These are phyloP conservation scores for Closterium sp. DNA, from an alignment of 139 green algal genomes.

Conservation along the genomic window DNA sequence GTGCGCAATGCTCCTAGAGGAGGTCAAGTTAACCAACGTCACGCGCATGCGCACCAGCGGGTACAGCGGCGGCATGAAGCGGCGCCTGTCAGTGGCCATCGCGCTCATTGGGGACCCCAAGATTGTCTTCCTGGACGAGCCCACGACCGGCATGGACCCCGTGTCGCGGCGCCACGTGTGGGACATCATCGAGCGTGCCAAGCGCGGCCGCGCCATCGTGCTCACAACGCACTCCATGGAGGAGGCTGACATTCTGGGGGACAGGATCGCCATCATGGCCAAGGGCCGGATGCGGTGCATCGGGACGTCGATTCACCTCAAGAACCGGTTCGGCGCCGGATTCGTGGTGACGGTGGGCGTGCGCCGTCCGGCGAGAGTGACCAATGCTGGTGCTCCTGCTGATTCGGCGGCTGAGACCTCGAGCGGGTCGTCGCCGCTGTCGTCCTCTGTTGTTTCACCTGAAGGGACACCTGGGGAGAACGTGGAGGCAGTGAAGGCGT, in stretches of 20 bases:
- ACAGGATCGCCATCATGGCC: slow-evolving; percentile 61
- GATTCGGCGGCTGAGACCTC: neutral
- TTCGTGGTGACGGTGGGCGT: neutral
- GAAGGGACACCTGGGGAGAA: neutral
- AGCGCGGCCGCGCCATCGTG: slow-evolving; percentile 51
- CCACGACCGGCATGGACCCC: slow-evolving; percentile 88
- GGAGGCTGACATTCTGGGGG: slow-evolving; percentile 61
- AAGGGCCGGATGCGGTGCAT: slow-evolving; percentile 54
- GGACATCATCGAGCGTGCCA: slow-evolving; percentile 37
- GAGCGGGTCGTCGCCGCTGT: neutral
- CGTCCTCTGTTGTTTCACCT: neutral
- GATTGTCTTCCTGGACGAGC: slow-evolving; percentile 93
- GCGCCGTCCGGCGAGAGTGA: neutral
- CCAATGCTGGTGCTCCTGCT: neutral
- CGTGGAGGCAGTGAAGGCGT: neutral
- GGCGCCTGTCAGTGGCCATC: slow-evolving; percentile 71
- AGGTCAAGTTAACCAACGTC: slow-evolving; percentile 53
- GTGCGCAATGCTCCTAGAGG: slow-evolving; percentile 56
- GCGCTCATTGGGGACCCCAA: slow-evolving; percentile 84
- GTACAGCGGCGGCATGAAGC: slow-evolving; percentile 51
- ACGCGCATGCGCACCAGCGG: neutral
- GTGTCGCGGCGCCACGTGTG: slow-evolving; percentile 65
- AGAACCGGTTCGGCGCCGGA: slow-evolving; percentile 16
- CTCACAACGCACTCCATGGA: slow-evolving; percentile 66
- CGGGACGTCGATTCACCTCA: slow-evolving; percentile 56